A percentile compares a stretch with the other conserved stretches of the same genome.
phyloP scores from a whole-genome alignment of 2,329 filamentous ascomycete species.

The Tolypocladium tropicale region DNA sequence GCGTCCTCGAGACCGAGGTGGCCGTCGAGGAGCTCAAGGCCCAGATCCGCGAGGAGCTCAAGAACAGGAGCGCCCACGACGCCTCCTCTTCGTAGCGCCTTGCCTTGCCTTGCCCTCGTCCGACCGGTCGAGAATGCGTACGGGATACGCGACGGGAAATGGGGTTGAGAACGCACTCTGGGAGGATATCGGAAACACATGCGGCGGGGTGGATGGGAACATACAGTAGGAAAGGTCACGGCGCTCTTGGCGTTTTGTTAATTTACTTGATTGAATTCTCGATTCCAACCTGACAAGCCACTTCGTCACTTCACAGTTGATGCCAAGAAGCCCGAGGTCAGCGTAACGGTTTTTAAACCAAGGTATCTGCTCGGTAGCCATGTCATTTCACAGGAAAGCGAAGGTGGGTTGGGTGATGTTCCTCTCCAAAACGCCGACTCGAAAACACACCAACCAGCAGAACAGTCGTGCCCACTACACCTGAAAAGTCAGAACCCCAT shows the following conservation, averaged over 20 bases:
- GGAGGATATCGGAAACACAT: no score
- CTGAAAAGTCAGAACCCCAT: background rate
- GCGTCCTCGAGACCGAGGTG: constrained; percentile 76
- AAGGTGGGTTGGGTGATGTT: constrained; percentile 15
- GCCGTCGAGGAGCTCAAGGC: constrained; percentile 63
- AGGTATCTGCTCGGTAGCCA: constrained; percentile 25
- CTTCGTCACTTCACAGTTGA: background rate
- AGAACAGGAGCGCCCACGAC: constrained; percentile 11
- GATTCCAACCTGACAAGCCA: background rate
- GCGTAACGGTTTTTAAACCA: constrained; percentile 8
- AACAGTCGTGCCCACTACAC: constrained; percentile 5
- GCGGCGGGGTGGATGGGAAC: no score
- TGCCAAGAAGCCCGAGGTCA: background rate
- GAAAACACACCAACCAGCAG: constrained; percentile 5
- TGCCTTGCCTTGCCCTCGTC: no score
- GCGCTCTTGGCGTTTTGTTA: background rate
- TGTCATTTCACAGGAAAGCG: constrained; percentile 22
- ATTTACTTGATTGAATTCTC: background rate
- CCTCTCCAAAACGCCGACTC: constrained; percentile 17
- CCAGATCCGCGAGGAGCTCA: constrained; percentile 56
- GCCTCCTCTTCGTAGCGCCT: background rate
- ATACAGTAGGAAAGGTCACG: background rate
- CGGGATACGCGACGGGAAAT: no score
- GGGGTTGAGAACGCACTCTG: no score
- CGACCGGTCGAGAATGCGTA: no score